These are phyloP conservation scores for Boletus rex-veris DNA, from an alignment of 768 basidiomycete species.

Conservation along the genomic window DNA sequence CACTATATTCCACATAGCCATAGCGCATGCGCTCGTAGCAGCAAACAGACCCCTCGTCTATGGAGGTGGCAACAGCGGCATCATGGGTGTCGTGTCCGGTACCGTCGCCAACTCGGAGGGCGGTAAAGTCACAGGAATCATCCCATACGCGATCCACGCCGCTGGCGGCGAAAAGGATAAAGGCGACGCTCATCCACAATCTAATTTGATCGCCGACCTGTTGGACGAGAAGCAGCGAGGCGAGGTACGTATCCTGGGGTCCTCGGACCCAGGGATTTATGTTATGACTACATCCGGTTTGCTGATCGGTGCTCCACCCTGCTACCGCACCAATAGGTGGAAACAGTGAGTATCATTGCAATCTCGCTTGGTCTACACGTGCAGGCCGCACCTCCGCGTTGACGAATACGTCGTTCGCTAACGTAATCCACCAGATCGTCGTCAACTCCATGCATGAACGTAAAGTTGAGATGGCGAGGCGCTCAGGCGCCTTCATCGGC, in stretches of 20 bases:
- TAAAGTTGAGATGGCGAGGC: constrained; percentile 86
- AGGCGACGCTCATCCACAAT: constrained; percentile 25
- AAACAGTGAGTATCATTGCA: constrained; percentile 27
- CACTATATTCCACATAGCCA: constrained; percentile 39
- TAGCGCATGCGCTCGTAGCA: constrained; percentile 69
- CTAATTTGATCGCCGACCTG: constrained; percentile 16
- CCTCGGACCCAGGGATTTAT: background rate
- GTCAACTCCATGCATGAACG: constrained; percentile 86
- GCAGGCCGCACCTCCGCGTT: constrained; percentile 1
- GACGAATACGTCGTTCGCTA: constrained; percentile 4
- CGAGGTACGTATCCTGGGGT: constrained; percentile 28
- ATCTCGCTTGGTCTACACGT: background rate
- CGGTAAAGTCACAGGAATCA: constrained; percentile 72
- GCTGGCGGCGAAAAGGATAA: constrained; percentile 63
- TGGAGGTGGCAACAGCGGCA: constrained; percentile 77
- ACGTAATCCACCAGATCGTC: constrained; percentile 46
- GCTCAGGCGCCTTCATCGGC: constrained; percentile 77
- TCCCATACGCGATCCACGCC: constrained; percentile 72
- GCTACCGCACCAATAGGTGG: constrained; percentile 15
- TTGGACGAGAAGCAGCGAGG: constrained; percentile 33
- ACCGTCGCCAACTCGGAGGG: constrained; percentile 56
- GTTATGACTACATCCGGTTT: background rate
- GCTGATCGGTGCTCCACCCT: constrained; percentile 11
- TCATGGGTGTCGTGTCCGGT: constrained; percentile 82
- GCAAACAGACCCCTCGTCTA: constrained; percentile 70